These are phyloP conservation scores for Phialemonium atrogriseum DNA, from an alignment of 2,329 filamentous ascomycete genomes.

Conservation along the genomic window DNA sequence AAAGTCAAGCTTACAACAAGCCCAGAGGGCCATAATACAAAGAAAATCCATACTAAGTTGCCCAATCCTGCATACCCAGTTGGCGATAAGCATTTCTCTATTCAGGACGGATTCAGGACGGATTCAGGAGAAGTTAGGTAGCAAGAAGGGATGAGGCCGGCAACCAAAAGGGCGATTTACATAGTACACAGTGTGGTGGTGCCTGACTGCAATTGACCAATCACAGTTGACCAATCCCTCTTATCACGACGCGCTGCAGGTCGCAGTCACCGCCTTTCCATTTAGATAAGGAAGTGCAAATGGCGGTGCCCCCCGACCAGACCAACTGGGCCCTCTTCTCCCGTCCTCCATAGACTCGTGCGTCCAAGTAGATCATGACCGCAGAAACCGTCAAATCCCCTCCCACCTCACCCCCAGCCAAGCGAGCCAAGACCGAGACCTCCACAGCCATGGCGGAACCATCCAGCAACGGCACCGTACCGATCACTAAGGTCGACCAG, in stretches of 20 bases:
- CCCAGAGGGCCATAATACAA: too few species aligned
- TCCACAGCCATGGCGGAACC: slow-evolving; percentile 25
- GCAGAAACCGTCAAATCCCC: slow-evolving; percentile 37
- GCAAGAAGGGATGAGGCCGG: too few species aligned
- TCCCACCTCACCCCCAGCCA: slow-evolving; percentile 67
- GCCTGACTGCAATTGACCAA: slow-evolving; percentile 12
- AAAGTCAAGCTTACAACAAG: too few species aligned
- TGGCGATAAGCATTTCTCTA: too few species aligned
- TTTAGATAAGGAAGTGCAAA: too few species aligned
- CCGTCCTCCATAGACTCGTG: neutral
- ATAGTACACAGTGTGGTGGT: too few species aligned
- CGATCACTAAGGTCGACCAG: slow-evolving; percentile 26
- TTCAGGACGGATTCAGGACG: too few species aligned
- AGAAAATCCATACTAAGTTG: too few species aligned
- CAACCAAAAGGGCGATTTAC: slow-evolving; percentile 11
- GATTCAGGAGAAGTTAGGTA: too few species aligned
- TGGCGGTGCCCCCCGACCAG: too few species aligned
- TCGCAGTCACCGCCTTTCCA: slow-evolving; percentile 2
- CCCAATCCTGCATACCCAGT: too few species aligned
- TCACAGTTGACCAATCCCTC: slow-evolving; percentile 1
- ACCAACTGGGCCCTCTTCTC: too few species aligned
- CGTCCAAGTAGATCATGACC: slow-evolving; percentile 18
- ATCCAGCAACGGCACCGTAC: slow-evolving; percentile 15
- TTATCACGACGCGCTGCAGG: slow-evolving; percentile 8
- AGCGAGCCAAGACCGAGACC: slow-evolving; percentile 62